A percentile compares a stretch with the other conserved stretches of the same genome.
Conservation (phyloP, 768 basidiomycete species). For the Russula ochroleuca region DNA sequence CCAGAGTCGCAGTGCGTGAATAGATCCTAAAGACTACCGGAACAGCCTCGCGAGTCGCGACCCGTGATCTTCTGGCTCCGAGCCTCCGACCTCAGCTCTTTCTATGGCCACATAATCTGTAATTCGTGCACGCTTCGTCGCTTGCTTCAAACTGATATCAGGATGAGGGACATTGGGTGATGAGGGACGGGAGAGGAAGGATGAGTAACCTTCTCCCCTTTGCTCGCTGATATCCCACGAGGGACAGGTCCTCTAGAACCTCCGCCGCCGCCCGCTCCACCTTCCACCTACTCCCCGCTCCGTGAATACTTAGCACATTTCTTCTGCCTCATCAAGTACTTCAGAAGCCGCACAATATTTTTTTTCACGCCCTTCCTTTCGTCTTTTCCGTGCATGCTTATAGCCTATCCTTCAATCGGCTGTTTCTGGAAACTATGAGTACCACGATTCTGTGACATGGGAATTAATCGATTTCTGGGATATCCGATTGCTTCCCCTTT, state of each 20-base stretch:
- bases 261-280: background rate
- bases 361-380: background rate
- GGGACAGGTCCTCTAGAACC: background rate
- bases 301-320: background rate
- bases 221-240: background rate
- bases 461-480: background rate
- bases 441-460: background rate
- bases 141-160: too few relatives aligned
- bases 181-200: background rate
- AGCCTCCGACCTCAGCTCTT: background rate
- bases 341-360: background rate
- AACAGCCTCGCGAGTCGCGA: background rate
- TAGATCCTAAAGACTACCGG: too few relatives aligned
- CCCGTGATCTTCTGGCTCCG: background rate
- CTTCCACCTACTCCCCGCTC: background rate
- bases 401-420: background rate
- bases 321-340: background rate
- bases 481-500: background rate
- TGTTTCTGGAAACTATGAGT: conserved; percentile 1
- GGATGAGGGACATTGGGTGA: too few relatives aligned
- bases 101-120: background rate
- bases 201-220: background rate
- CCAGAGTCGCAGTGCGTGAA: conserved; percentile 3
- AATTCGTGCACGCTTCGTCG: background rate
- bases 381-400: background rate